Base-by-base conservation (phyloP, 257 asterid genomes). In the Catharanthus roseus region DNA sequence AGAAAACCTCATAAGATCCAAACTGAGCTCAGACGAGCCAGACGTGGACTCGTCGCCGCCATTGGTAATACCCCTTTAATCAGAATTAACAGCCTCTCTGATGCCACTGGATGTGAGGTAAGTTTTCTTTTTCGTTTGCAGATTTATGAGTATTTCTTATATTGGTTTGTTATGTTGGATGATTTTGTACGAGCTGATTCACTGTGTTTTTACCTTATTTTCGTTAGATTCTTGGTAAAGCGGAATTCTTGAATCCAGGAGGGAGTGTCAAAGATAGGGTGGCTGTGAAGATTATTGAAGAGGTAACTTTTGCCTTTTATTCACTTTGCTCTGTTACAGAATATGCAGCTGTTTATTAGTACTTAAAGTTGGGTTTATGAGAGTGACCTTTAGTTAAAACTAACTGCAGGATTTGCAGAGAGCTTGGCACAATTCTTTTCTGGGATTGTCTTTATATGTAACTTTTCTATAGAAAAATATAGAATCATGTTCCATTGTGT, bases 211-310 rank as follows among this genome's bases (percentile, higher is more conserved):
- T 12, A 16, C 34, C 2, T 45, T 72, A 12, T 36, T 31, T 51
- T 54, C 47, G 54, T 74, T 80, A 93, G 99, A 93, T 93, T 82
- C 72, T 88, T 72, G 99, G 97, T 28, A 93, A 93, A 77, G 97
- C 97, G 11, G 99, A 93, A 83, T 93, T 93, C 79, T 80, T 91
- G 79, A 93, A 93, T 72, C 99, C 99, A 21, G 97, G 99, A 41
- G 99, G 99, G 55, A 93, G 97, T 74, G 97, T 93, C 55, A 91
- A 93, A 81, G 99, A 93, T 70, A 85, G 97, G 77, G 96, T 91
- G 53, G 97, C 97, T 0, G 91, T 93, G 64, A 86, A 91, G 79
- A 89, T 93, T 73, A 85, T 93, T 71, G 87, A 93, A 86, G 99
- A 93, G 96, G 97, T 91, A 54, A 16, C 64, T 63, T 72, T 38